Evolutionary conservation across 1,139 yeast genomes (phyloP).

Genomic region (Wickerhamomyces sp.): DNA sequence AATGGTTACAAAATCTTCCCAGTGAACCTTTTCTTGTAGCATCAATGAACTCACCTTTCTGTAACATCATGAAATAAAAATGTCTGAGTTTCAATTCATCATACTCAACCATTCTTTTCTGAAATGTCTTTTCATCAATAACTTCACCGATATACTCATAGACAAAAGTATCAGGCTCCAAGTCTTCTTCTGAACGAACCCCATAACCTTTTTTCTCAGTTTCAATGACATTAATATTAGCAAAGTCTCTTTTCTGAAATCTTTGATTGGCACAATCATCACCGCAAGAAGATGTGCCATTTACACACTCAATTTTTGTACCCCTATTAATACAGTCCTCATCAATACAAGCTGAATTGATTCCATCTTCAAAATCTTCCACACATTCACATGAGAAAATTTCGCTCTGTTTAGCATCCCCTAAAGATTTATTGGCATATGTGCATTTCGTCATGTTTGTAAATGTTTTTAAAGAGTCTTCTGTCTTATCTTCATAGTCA

Average conservation of each 20-base stretch:
- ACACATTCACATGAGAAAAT: constrained; percentile 88
- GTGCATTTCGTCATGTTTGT: constrained; percentile 51
- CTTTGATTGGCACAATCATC: constrained; percentile 79
- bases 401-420: constrained; percentile 60
- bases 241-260: constrained; percentile 72
- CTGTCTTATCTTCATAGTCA: constrained; percentile 55
- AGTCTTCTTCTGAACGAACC: constrained; percentile 58
- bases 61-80: constrained; percentile 96
- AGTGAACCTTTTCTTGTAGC: constrained; percentile 86
- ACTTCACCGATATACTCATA: constrained; percentile 96
- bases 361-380: constrained; percentile 31
- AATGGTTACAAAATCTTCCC: constrained; percentile 91
- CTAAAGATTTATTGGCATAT: constrained; percentile 56
- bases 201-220: constrained; percentile 91
- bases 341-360: constrained; percentile 76
- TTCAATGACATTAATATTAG: constrained; percentile 68
- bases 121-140: constrained; percentile 68
- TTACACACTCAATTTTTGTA: constrained; percentile 87
- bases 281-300: constrained; percentile 71
- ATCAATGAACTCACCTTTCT: constrained; percentile 88
- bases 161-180: constrained; percentile 65
- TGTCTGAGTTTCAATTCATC: constrained; percentile 71
- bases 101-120: constrained; percentile 69
- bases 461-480: constrained; percentile 65
- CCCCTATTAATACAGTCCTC: constrained; percentile 88